Base-by-base conservation (phyloP, 139 green algal genomes). In the Auxenochlorella pyrenoidosa region DNA sequence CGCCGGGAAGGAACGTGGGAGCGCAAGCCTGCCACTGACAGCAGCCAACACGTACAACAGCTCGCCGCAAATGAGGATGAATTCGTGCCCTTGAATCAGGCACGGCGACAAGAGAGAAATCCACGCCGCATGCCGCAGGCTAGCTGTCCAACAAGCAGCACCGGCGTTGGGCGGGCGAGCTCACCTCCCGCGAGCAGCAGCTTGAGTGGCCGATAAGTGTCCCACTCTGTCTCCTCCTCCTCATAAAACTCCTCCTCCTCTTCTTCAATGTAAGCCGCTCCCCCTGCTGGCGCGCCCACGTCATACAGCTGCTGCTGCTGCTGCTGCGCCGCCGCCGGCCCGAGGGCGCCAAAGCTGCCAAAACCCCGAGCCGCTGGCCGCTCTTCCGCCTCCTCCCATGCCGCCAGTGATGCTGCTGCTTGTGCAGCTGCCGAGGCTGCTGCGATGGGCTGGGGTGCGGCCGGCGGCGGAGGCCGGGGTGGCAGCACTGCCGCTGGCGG, bases 101-200 rank as follows among this genome's bases (percentile, higher is more conserved):
- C 78, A 72, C 51, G 26, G 10, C 21, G 26, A 58, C 32, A 73
- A 51, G 34, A 12, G n/a, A 71, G 21, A 19, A n/a, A 58, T 54
- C 38, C 30, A 28, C n/a, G 43, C 22, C 18, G 30, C 44, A 30
- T 10, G 43, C 22, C 40, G 2, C 73, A 79, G 34, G 59, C 59
- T 86, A 34, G 36, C 38, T 30, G 22, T 51, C 15, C 24, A 41
- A 22, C 22, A 18, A 78, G 3, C 70, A 47, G 22, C 47, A 18
- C 32, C 63, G 58, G 32, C 41, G 22, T n/a, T n/a, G n/a, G n/a
- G 22, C 36, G 30, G 30, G 36, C 41, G 19, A 30, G 8, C 34
- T 26, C 79, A 93, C 90, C 91, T 87, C 91, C 91, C 44, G 92
- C 89, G 21, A 91, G 30, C 65, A 95, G 79, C 59, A 95, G 88